Evolutionary conservation across 1,284 basidiomycete species (phyloP).

Genomic region (Trametes hirsuta): DNA sequence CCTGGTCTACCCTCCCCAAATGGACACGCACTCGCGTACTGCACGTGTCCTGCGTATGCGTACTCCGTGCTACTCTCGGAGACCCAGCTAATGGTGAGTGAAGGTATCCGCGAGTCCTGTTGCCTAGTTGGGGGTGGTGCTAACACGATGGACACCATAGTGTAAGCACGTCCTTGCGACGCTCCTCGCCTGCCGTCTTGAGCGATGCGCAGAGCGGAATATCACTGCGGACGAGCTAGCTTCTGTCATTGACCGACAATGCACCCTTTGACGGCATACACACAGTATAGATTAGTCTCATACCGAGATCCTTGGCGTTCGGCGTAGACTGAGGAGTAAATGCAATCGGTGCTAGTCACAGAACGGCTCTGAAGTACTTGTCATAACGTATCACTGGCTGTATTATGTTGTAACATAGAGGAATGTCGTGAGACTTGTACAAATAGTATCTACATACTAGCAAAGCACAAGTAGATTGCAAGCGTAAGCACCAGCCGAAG

Average conservation of each 20-base stretch:
- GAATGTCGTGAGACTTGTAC: background rate
- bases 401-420: too few species aligned
- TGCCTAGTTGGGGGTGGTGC: background rate
- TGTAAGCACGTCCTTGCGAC: conserved; percentile 80
- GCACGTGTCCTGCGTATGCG: conserved; percentile 75
- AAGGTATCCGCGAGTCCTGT: too few species aligned
- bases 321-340: too few species aligned
- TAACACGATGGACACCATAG: conserved; percentile 38
- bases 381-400: too few species aligned
- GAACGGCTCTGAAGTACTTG: too few species aligned
- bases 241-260: conserved; percentile 22
- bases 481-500: too few species aligned
- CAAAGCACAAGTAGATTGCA: background rate
- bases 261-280: conserved; percentile 3
- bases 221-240: conserved; percentile 51
- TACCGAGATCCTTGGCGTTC: background rate
- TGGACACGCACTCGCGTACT: conserved; percentile 51
- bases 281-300: background rate
- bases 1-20: conserved; percentile 47
- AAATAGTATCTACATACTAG: background rate
- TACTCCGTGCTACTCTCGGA: conserved; percentile 61
- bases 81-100: conserved; percentile 64
- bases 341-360: too few species aligned
- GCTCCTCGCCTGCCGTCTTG: conserved; percentile 56
- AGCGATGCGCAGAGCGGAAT: conserved; percentile 52